Percentiles rank a stretch among this genome's conserved stretches.
phyloP scores from a whole-genome alignment of 495 filamentous ascomycete genomes.

The Poronia punctata region DNA sequence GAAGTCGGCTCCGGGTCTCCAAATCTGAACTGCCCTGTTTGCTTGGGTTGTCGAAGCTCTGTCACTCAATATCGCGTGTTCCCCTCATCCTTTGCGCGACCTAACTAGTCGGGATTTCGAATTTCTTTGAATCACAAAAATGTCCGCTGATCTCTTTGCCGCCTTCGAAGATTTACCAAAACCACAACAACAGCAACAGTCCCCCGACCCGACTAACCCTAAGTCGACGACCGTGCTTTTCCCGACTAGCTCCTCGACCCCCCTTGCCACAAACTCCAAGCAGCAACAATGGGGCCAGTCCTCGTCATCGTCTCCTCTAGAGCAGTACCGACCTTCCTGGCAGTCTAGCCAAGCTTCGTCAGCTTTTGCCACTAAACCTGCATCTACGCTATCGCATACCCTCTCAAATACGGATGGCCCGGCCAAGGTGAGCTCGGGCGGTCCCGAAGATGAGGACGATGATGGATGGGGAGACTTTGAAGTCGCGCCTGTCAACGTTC shows the following conservation, averaged over 20 bases:
- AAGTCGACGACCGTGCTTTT: constrained; percentile 12
- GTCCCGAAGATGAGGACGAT: constrained; percentile 41
- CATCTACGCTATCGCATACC: not conserved
- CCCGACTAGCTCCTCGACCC: constrained; percentile 9
- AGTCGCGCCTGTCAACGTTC: constrained; percentile 31
- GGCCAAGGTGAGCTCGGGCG: no score
- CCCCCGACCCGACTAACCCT: constrained; percentile 6
- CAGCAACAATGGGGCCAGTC: constrained; percentile 13
- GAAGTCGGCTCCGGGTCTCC: no score
- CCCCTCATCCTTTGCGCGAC: no score
- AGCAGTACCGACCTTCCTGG: constrained; percentile 3
- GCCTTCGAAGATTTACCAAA: constrained; percentile 51
- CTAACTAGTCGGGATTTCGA: no score
- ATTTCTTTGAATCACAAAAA: no score
- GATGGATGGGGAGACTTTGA: constrained; percentile 78
- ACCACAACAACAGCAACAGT: constrained; percentile 16
- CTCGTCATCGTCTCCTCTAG: constrained; percentile 12
- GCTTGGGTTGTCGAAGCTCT: no score
- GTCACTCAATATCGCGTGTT: no score
- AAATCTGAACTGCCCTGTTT: no score
- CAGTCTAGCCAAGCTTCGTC: not conserved
- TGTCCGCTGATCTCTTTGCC: constrained; percentile 72
- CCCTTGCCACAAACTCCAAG: constrained; percentile 17
- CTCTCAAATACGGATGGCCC: no score
- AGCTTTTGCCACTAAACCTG: not conserved